Conservation (phyloP, 2,329 filamentous ascomycete species). For the Penicillium sp. region DNA sequence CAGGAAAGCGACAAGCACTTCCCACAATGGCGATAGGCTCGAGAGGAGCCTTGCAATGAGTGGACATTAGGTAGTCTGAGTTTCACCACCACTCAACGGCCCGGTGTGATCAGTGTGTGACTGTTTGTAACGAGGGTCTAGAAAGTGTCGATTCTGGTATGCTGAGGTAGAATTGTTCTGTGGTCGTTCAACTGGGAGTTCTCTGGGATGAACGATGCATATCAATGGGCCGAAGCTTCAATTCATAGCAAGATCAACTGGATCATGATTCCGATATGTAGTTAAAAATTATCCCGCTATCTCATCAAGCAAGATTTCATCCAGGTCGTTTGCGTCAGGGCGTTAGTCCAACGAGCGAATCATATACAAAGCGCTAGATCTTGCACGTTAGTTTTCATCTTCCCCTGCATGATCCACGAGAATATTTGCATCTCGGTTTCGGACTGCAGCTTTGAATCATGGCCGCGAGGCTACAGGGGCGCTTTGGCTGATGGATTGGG, state of each 20-base stretch:
- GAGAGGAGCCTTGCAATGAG: constrained; percentile 12
- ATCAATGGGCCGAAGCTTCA: constrained; percentile 18
- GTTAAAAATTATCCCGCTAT: constrained; percentile 14
- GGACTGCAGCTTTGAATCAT: background rate
- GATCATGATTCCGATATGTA: constrained; percentile 18
- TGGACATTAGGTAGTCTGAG: constrained; percentile 23
- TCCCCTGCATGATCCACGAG: constrained; percentile 10
- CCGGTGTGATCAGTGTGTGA: constrained; percentile 17
- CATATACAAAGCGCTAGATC: constrained; percentile 6
- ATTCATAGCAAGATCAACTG: constrained; percentile 7
- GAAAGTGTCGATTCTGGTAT: constrained; percentile 12
- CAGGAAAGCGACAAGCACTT: constrained; percentile 36
- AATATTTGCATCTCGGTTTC: background rate
- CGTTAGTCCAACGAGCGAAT: constrained; percentile 20
- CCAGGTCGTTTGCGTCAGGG: constrained; percentile 13
- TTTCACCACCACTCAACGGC: constrained; percentile 13
- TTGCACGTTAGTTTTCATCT: background rate
- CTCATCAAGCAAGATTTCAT: constrained; percentile 21
- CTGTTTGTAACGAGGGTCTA: constrained; percentile 13
- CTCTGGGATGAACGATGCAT: constrained; percentile 17
- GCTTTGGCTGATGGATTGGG: background rate
- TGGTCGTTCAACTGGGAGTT: constrained; percentile 4
- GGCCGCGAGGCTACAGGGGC: constrained; percentile 1
- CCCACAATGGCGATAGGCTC: constrained; percentile 39
- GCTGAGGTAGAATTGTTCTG: constrained; percentile 13